These are phyloP conservation scores for Ophiorrhiza pumila DNA, from an alignment of 257 asterid genomes.

Conservation along the genomic window DNA sequence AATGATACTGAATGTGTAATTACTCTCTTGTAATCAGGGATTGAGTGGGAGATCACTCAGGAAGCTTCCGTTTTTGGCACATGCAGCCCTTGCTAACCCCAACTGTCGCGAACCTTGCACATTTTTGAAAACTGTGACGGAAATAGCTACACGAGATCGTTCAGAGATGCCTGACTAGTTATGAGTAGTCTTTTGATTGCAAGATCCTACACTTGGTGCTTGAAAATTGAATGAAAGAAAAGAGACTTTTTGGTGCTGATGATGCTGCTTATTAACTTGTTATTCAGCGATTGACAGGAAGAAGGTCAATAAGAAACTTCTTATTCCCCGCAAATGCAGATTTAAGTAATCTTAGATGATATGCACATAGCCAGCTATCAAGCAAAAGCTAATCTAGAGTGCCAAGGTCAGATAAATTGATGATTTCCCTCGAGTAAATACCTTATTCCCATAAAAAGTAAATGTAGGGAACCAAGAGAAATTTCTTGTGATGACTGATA, in stretches of 20 bases:
- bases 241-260: not conserved
- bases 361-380: not conserved
- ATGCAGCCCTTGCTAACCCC: slow-evolving; percentile 76
- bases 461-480: not conserved
- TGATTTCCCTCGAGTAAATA: not conserved
- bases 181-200: not conserved
- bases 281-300: not conserved
- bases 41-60: slow-evolving; percentile 92
- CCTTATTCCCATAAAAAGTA: not conserved
- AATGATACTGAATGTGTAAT: not conserved
- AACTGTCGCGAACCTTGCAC: slow-evolving; percentile 48
- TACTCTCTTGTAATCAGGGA: slow-evolving; percentile 48
- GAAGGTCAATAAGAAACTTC: not conserved
- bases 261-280: not conserved
- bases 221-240: not conserved
- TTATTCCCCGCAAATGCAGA: not conserved
- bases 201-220: not conserved
- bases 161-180: slow-evolving; percentile 59
- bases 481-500: not conserved
- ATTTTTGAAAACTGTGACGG: slow-evolving; percentile 67
- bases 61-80: slow-evolving; percentile 91
- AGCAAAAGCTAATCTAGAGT: not conserved
- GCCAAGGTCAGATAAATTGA: not conserved
- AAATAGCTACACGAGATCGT: slow-evolving; percentile 61
- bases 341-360: not conserved